These are phyloP conservation scores for Erigeron philadelphicus DNA, from an alignment of 140 eudicot genomes.

Conservation along the genomic window DNA sequence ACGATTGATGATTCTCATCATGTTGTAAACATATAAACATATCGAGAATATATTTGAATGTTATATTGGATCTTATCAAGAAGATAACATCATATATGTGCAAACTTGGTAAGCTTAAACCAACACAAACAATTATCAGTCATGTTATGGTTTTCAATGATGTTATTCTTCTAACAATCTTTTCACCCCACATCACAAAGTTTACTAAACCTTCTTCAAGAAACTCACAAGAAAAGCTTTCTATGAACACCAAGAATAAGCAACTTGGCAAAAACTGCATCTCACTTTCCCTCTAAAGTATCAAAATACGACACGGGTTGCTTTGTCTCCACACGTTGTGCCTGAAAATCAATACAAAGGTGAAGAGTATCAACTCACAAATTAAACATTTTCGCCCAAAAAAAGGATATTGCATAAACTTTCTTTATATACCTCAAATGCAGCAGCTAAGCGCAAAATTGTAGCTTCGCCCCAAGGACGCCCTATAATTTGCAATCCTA, in stretches of 20 bases:
- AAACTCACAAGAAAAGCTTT: constrained; percentile 4
- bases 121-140: neutral
- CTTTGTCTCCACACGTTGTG: constrained; percentile 44
- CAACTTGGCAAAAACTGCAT: neutral
- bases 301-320: constrained; percentile 65
- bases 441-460: constrained; percentile 76
- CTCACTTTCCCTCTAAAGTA: constrained; percentile 56
- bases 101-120: neutral
- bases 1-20: too few species aligned
- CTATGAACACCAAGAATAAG: constrained; percentile 6
- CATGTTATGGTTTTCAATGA: constrained; percentile 5
- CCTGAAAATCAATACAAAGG: constrained; percentile 31
- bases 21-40: too few species aligned
- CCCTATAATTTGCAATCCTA: constrained; percentile 86
- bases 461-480: constrained; percentile 97
- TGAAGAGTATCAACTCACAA: neutral
- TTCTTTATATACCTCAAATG: constrained; percentile 58
- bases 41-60: too few species aligned
- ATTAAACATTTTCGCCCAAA: neutral
- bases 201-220: neutral
- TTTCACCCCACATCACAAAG: neutral
- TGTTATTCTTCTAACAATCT: neutral
- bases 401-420: neutral
- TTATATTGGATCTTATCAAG: too few species aligned
- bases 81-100: neutral